These are phyloP conservation scores for Chytriomyces hyalinus DNA, from an alignment of 192 early-diverging fungal genomes.

Conservation along the genomic window DNA sequence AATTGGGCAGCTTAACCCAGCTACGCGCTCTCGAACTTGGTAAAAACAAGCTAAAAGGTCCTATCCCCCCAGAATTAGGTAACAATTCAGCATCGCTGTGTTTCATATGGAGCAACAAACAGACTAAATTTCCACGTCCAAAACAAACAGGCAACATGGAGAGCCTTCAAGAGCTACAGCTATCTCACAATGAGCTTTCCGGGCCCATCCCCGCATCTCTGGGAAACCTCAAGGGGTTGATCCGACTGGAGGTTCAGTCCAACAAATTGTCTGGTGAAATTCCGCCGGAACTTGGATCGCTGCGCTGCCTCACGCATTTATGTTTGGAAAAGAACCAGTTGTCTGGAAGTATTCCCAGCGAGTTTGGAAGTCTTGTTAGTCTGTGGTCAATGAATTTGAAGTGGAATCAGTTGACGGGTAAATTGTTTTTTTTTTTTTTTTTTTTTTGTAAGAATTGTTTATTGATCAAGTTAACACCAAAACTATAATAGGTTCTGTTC, in stretches of 20 bases:
- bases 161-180: background rate
- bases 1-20: background rate
- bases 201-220: background rate
- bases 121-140: background rate
- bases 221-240: background rate
- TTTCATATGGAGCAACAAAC: background rate
- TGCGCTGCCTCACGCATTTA: slow-evolving; percentile 4
- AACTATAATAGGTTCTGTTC: background rate
- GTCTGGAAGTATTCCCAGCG: background rate
- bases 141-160: background rate
- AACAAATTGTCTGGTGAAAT: background rate
- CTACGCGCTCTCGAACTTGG: background rate
- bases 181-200: background rate
- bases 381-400: background rate
- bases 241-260: background rate
- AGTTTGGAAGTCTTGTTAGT: background rate
- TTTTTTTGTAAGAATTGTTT: too few relatives aligned
- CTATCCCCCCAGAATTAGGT: background rate
- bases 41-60: background rate
- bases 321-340: background rate
- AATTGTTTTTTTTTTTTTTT: too few relatives aligned
- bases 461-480: too few relatives aligned
- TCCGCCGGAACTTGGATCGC: background rate
- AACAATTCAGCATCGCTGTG: background rate
- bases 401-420: background rate